Conservation (phyloP, 2,329 filamentous ascomycete genomes). For the Botryotinia convoluta region DNA sequence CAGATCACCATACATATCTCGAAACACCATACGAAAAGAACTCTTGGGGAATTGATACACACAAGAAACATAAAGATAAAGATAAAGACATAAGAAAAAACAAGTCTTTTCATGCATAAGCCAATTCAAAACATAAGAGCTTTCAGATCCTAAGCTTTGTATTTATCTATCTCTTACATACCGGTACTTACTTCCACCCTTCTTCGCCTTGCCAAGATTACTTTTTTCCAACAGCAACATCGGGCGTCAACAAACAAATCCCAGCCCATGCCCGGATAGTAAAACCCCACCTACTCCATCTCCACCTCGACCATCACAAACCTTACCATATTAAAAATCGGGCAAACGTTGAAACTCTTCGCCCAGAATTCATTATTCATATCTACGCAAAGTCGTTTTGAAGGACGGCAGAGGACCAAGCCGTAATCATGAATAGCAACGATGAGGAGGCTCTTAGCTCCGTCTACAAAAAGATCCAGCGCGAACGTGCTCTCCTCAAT, state of each 20-base stretch:
- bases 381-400: constrained; percentile 1
- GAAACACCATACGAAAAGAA: constrained; percentile 27
- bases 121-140: not conserved
- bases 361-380: constrained; percentile 11
- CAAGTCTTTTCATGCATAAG: not conserved
- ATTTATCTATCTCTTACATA: not conserved
- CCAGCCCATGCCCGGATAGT: constrained; percentile 17
- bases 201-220: constrained; percentile 18
- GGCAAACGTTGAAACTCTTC: not conserved
- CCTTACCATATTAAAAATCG: constrained; percentile 17
- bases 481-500: constrained; percentile 92
- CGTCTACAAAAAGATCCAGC: constrained; percentile 95
- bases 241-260: constrained; percentile 21
- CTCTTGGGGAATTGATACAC: not conserved
- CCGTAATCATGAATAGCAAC: constrained; percentile 53
- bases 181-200: not conserved
- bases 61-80: not conserved
- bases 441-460: constrained; percentile 68
- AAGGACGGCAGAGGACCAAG: not conserved
- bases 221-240: constrained; percentile 13
- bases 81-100: not conserved
- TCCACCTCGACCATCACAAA: constrained; percentile 21
- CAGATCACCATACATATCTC: constrained; percentile 14
- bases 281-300: constrained; percentile 19
- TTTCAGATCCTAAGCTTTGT: not conserved